phyloP scores from a whole-genome alignment of 202 grass and related monocot species.

The Cymbopogon flexuosus region DNA sequence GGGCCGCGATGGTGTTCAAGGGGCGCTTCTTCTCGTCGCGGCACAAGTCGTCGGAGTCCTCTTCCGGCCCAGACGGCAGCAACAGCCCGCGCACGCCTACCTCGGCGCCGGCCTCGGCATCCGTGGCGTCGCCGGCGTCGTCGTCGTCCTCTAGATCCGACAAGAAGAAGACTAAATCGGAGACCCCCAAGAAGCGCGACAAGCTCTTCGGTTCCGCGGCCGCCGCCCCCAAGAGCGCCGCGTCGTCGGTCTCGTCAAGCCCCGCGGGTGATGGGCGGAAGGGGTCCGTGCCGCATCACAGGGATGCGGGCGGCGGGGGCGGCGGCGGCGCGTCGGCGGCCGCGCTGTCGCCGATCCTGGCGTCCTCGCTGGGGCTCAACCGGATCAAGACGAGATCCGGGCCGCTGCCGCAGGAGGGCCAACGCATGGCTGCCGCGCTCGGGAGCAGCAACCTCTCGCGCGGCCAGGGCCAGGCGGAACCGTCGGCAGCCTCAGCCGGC shows the following conservation, averaged over 20 bases:
- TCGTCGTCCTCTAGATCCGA: conserved; percentile 68
- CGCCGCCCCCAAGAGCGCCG: not conserved
- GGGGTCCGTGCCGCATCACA: conserved; percentile 24
- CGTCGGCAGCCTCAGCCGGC: conserved; percentile 18
- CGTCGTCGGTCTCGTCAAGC: conserved; percentile 34
- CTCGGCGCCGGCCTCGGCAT: conserved; percentile 42
- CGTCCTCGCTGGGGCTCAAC: conserved; percentile 94
- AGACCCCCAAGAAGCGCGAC: conserved; percentile 59
- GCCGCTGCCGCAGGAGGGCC: conserved; percentile 90
- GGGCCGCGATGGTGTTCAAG: conserved; percentile 78
- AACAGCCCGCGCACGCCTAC: conserved; percentile 85
- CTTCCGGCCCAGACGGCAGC: conserved; percentile 74
- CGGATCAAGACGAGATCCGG: conserved; percentile 99
- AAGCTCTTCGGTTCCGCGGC: conserved; percentile 43
- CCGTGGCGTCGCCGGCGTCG: conserved; percentile 41
- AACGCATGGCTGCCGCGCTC: conserved; percentile 58
- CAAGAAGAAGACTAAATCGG: conserved; percentile 64
- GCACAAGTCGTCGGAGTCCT: conserved; percentile 61
- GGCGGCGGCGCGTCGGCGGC: conserved; percentile 29
- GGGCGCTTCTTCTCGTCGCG: conserved; percentile 91
- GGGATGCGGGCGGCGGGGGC: conserved; percentile 32
- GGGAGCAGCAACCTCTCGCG: conserved; percentile 83
- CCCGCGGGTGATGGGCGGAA: conserved; percentile 38
- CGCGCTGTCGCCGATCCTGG: conserved; percentile 78
- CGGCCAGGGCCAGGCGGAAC: conserved; percentile 38